A percentile compares a stretch with the other conserved stretches of the same genome.
Evolutionary conservation across 805 yeast genomes (phyloP).

Genomic region (Isabelozyma rhagii): DNA sequence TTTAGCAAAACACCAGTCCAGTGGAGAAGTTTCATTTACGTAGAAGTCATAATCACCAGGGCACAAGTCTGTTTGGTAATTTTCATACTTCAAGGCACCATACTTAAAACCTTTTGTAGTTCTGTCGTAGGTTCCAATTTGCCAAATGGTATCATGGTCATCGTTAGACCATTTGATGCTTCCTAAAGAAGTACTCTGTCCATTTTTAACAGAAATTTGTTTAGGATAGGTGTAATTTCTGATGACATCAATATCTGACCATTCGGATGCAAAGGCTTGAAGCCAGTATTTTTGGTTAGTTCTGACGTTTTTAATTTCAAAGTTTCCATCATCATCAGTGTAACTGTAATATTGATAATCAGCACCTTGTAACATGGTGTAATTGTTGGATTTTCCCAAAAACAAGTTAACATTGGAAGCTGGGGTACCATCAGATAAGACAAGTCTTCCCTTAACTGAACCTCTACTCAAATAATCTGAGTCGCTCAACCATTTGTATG

Average conservation of each 20-base stretch:
- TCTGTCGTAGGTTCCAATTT: conserved; percentile 9
- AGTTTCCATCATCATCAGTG: conserved; percentile 9
- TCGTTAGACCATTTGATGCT: conserved; percentile 2
- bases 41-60: conserved; percentile 6
- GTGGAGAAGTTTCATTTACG: conserved; percentile 4
- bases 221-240: conserved; percentile 3
- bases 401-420: conserved; percentile 7
- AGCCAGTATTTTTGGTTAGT: conserved; percentile 4
- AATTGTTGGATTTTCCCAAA: conserved; percentile 5
- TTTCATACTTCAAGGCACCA: conserved; percentile 4
- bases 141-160: conserved; percentile 6
- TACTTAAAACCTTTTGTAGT: conserved; percentile 7
- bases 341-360: conserved; percentile 7
- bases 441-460: conserved; percentile 5
- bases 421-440: conserved; percentile 5
- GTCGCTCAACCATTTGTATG: conserved; percentile 6
- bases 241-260: conserved; percentile 5
- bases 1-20: conserved; percentile 5
- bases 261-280: conserved; percentile 7
- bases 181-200: conserved; percentile 2
- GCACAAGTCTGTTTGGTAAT: conserved; percentile 5
- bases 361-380: conserved; percentile 10
- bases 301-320: conserved; percentile 3
- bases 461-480: conserved; percentile 2
- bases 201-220: neutral